Conservation (phyloP, 2,329 filamentous ascomycete genomes). For the Nothopassalora personata region DNA sequence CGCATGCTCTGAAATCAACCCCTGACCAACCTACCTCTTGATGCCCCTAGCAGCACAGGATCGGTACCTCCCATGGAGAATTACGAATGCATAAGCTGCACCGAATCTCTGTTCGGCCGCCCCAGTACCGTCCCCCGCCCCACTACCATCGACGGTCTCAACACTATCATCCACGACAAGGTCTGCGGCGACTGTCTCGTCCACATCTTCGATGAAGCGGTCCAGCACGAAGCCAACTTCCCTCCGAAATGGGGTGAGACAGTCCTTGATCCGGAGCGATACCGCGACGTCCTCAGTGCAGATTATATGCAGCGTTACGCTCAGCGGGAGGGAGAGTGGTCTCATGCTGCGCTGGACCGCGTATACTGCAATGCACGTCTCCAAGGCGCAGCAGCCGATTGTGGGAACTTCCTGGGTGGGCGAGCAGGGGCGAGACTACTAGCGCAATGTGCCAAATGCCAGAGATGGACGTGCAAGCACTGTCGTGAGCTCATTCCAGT, state of each 20-base stretch:
- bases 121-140: too few species aligned
- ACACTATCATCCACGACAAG: not conserved
- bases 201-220: conserved; percentile 15
- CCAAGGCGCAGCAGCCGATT: not conserved
- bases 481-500: not conserved
- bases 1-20: too few species aligned
- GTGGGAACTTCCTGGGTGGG: conserved; percentile 7
- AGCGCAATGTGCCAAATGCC: conserved; percentile 5
- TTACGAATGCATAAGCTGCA: too few species aligned
- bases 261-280: conserved; percentile 12
- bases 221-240: conserved; percentile 10
- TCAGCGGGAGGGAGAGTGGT: conserved; percentile 8
- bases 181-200: conserved; percentile 13
- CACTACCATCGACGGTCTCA: not conserved
- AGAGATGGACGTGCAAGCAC: not conserved
- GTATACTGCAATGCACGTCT: conserved; percentile 14
- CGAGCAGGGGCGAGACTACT: not conserved
- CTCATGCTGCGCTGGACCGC: conserved; percentile 7
- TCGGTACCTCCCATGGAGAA: too few species aligned
- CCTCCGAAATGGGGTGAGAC: conserved; percentile 15
- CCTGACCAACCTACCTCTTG: too few species aligned
- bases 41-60: too few species aligned
- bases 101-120: too few species aligned
- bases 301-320: conserved; percentile 10
- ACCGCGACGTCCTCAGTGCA: conserved; percentile 9